Evolutionary conservation across 2,329 filamentous ascomycete species (phyloP), one percentile per base, ranked within the genome.

Genomic region (Monosporascus sp.): DNA sequence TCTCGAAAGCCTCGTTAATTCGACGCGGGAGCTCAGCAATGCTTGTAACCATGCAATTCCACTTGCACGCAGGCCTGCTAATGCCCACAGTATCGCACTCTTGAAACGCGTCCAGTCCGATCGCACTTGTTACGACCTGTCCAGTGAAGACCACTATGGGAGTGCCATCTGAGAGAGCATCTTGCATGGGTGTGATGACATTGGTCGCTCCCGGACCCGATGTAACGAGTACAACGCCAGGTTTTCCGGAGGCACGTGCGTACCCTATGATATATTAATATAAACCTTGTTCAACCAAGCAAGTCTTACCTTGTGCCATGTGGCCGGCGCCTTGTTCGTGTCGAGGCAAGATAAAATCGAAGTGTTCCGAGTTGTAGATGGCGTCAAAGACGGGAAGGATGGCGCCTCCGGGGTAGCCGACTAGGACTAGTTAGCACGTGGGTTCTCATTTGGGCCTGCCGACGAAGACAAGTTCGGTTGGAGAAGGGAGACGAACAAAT

Each of bases 21-120:
- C 93, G 84, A 64, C 89, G 85, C 49, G 94, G 94, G 52, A 99
- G 80, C 74, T 99, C 94, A 49, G 90, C 91, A 52, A 96, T 86
- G 70, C 87, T 93, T 81, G 95, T 97, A 49, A 97, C 90, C 91
- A 97, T 95, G 56, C 96, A 90, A 65, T 97, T 97, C 94, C 94
- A 99, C 78, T 97, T 97, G 62, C 24, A 92, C 97, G 80, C 92
- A 97, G 20, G 92, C 86, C 66, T 92, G 83, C 36, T 90, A 96
- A 99, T 97, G 62, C 93, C 93, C 55, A 97, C 79, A 37, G 96
- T 86, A 68, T 99, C 94, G 55, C 91, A 91, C 74, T 97, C 94
- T 71, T 99, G 94, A 80, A 97, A 97, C 53, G 91, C 90, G 70
- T 97, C 93, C 57, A 88, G 95, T 57, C 94, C 94, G 71, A 97